These are phyloP conservation scores for Boletus pseudo-olivaceus DNA, from an alignment of 768 basidiomycete genomes.

Conservation along the genomic window DNA sequence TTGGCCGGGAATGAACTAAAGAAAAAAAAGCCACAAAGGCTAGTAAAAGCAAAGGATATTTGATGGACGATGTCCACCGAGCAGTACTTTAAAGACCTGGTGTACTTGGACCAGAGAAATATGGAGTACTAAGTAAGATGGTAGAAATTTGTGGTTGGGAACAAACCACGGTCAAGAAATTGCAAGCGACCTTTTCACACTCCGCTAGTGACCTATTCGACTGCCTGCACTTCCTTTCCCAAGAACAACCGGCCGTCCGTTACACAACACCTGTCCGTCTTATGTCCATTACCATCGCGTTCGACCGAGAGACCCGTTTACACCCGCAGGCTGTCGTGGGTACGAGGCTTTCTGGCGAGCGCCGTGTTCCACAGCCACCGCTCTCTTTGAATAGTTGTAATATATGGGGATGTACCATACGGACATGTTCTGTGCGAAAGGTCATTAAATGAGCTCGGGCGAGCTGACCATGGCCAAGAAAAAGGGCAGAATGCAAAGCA, in stretches of 20 bases:
- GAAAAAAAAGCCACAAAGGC: constrained; percentile 13
- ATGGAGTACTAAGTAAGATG: constrained; percentile 38
- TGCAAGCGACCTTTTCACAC: constrained; percentile 32
- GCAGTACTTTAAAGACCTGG: constrained; percentile 34
- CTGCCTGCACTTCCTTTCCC: constrained; percentile 19
- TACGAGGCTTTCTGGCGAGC: not conserved
- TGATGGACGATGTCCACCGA: constrained; percentile 30
- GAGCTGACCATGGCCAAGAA: constrained; percentile 9
- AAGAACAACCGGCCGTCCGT: constrained; percentile 14
- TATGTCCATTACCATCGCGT: not conserved
- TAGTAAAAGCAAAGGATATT: constrained; percentile 30
- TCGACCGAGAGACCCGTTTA: not conserved
- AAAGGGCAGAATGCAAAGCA: constrained; percentile 9
- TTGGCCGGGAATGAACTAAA: constrained; percentile 26
- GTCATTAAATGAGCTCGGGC: constrained; percentile 19
- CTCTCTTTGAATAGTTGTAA: constrained; percentile 6
- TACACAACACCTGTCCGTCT: not conserved
- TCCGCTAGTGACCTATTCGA: constrained; percentile 24
- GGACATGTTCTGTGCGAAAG: constrained; percentile 5
- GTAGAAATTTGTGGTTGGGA: constrained; percentile 33
- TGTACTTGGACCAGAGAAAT: constrained; percentile 35
- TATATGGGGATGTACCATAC: constrained; percentile 15
- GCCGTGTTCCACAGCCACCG: too few species aligned
- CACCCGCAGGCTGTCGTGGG: not conserved
- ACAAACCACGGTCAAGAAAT: constrained; percentile 22